Base-by-base conservation (phyloP, 768 basidiomycete species). In the Boletus pseudo-olivaceus region DNA sequence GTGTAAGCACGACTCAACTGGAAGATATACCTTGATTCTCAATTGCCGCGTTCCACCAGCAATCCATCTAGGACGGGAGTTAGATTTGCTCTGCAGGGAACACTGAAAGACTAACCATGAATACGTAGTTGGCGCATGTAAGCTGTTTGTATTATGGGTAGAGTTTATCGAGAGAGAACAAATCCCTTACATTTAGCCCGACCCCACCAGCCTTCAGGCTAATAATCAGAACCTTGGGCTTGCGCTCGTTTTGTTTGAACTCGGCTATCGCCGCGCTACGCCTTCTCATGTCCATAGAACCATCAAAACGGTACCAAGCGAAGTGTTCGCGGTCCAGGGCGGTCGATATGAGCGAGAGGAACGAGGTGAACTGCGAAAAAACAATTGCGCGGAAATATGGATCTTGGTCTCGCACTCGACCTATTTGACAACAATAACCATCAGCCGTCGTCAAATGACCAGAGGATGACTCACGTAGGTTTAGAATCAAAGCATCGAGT, bases 181-280 rank as follows among this genome's bases (percentile, higher is more conserved):
- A 39, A 32, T 17, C 23, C 68, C 82, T 62, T 64, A 92, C 84
- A 67, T 95, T 94, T 52, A 96, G 67, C 0, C 94, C 95, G 23
- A 94, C 92, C 26, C 95, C 95, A 27, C 94, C 95, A 5, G 95
- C 95, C 68, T 91, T 93, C 68, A 93, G 69, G 64, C 88, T 90
- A 43, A 93, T 74, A 42, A 91, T 79, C 26, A 93, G 67, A 10
- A 95, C 77, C 67, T 92, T 88, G 1, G 92, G 87, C 59, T 80
- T 84, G 52, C 80, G 76, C 7, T 84, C 85, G 3, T 81, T 73
- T 19, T 78, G 72, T 61, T 84, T 88, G 76, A 98, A 98, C 56
- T 84, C 85, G 40, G 82, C 76, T 37, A 98, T 78, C 3, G 91
- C 88, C 9, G 79, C 79, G 37, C 80, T 82, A 51, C 92, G 81